Base-by-base conservation (phyloP, 2,329 filamentous ascomycete species). In the Drechslerella stenobrocha region DNA sequence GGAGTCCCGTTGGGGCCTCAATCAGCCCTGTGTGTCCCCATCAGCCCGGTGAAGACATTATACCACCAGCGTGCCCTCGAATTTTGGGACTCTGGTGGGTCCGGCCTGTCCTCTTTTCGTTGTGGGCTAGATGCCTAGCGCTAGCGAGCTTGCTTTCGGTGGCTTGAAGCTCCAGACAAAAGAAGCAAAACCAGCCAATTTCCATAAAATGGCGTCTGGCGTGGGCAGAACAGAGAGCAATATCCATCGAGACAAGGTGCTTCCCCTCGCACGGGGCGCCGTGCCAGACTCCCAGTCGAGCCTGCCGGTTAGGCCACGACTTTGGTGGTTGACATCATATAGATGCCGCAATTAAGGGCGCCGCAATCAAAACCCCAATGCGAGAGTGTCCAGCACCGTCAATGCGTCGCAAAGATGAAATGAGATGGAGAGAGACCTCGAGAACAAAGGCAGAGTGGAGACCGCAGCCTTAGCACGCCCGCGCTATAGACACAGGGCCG, bases 261-360 rank as follows among this genome's bases (percentile, higher is more conserved):
- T 37, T 20, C 15, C n/a, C n/a, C n/a, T 67, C 55, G 55, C 48
- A 67, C 55, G 55, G 55, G 63, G 53, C 50, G 22, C 24, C 55
- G 42, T 60, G 63, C 56, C 55, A 67, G 59, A 60, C 57, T 18
- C 6, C 8, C 13, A 37, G 34, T 66, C 47, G 52, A 37, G 55
- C 11, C 51, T 50, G 44, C 44, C 23, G 4, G 8, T 15, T 59
- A 44, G 53, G 53, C 58, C 53, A 30, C 52, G 53, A 58, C 44
- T 48, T 50, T 37, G 37, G 28, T 24, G 30, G 46, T 59, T 60
- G 55, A 67, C 55, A 67, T 67, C 63, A 67, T 67, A 59, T 67
- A 67, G 63, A 67, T 67, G 63, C 63, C 63, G 63, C 63, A 67
- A 67, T 67, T 67, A 67, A 67, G 63, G 63, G 55, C 53, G 55